These are phyloP conservation scores for Exophiala sp. DNA, from an alignment of 2,329 filamentous ascomycete genomes.

Conservation along the genomic window DNA sequence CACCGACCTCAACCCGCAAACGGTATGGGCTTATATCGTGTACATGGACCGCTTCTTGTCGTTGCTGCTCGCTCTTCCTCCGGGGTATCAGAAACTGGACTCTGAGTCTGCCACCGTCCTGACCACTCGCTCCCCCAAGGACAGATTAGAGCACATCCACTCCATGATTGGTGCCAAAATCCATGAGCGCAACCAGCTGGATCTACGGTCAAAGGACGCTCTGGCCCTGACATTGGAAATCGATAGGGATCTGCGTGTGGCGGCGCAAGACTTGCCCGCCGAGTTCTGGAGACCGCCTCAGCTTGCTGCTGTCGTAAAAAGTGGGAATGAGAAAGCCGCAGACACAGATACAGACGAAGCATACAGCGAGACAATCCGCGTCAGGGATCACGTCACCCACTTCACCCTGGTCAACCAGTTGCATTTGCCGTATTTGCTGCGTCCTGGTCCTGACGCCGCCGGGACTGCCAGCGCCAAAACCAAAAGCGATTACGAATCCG, in stretches of 20 bases:
- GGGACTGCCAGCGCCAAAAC: conserved; percentile 34
- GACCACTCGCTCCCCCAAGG: not conserved
- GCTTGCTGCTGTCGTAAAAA: conserved; percentile 11
- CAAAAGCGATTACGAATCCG: not conserved
- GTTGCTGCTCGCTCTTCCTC: conserved; percentile 39
- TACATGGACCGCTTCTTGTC: conserved; percentile 37
- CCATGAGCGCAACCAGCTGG: conserved; percentile 31
- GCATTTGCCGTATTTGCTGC: conserved; percentile 52
- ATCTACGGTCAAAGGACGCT: conserved; percentile 35
- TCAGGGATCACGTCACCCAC: conserved; percentile 49
- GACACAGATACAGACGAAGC: conserved; percentile 36
- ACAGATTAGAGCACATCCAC: not conserved
- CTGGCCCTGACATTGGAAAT: conserved; percentile 44
- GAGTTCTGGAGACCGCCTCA: conserved; percentile 46
- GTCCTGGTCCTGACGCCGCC: conserved; percentile 23
- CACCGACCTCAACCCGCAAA: conserved; percentile 22
- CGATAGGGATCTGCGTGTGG: conserved; percentile 42
- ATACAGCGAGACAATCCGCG: conserved; percentile 33
- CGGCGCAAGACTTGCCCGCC: conserved; percentile 38
- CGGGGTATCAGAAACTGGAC: conserved; percentile 25
- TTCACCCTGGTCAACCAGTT: conserved; percentile 48
- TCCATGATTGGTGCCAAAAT: not conserved
- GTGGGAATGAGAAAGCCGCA: too few relatives aligned
- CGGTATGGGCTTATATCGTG: conserved; percentile 39
- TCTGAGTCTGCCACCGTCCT: not conserved